Evolutionary conservation across 441 rosid genomes (phyloP), one percentile per base, ranked within the genome.

Genomic region (Erysimum cheiri): DNA sequence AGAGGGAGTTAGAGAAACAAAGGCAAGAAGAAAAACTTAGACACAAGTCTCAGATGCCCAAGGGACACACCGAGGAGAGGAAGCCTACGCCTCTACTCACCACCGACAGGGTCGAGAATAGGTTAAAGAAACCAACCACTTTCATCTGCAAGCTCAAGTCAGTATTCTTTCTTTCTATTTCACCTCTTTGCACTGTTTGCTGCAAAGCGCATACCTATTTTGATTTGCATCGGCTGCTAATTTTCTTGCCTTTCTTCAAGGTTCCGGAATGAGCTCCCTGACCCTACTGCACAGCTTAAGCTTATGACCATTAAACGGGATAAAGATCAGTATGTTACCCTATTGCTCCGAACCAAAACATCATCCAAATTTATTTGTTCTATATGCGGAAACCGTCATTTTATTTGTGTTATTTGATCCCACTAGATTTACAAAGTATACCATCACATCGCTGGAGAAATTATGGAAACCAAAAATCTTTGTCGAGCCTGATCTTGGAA

Each of bases 401-500:
- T 17, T 4, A 6, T 52, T 31, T 49, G 28, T 58, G 11, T 57
- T 49, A 1, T 29, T 69, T 19, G 44, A 10, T 47, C 59, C 36
- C 55, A 72, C 73, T 94, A 94, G 98, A 47, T 94, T 66, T 82
- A 84, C 98, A 53, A 92, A 83, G 71, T 94, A 92, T 79, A 84
- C 88, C 37, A 88, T 94, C 75, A 88, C 96, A 44, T 92, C 97
- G 44, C 74, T 92, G 82, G 99, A 94, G 87, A 94, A 90, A 75
- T 77, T 74, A 75, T 84, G 89, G 85, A 95, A 92, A 81, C 99
- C 99, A 14, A 79, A 90, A 71, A 90, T 95, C 40, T 84, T 80
- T 81, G 98, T 87, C 64, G 98, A 95, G 82, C 92, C 98, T 64
- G 99, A 95, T 87, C 98, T 95, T 59, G 99, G 99, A 80, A 89